Conservation (phyloP, 768 basidiomycete genomes). For the Mycena epipterygia region DNA sequence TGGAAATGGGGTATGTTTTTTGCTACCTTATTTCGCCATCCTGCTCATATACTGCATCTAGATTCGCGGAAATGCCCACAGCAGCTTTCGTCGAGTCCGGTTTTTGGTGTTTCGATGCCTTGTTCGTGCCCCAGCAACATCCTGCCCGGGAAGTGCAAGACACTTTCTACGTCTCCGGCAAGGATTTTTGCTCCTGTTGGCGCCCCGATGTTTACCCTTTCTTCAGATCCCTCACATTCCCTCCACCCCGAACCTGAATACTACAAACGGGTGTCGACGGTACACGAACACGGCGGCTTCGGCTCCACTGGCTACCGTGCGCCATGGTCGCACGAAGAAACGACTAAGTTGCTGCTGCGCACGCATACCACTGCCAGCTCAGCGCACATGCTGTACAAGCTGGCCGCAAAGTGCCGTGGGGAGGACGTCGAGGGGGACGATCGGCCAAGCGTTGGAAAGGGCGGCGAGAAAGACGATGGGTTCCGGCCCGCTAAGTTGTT, state of each 20-base stretch:
- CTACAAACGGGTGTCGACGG: conserved; percentile 85
- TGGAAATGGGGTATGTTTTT: conserved; percentile 94
- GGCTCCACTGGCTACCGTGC: conserved; percentile 98
- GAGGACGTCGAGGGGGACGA: conserved; percentile 61
- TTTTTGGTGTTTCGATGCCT: conserved; percentile 99
- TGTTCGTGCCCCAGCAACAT: conserved; percentile 99
- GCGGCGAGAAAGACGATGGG: conserved; percentile 67
- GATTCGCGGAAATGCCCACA: conserved; percentile 99
- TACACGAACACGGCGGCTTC: conserved; percentile 90
- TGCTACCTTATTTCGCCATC: neutral
- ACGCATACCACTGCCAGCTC: conserved; percentile 98
- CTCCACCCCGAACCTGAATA: conserved; percentile 85
- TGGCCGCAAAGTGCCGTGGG: conserved; percentile 87
- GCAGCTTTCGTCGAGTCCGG: conserved; percentile 95
- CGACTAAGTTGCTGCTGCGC: conserved; percentile 90
- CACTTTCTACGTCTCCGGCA: conserved; percentile 97
- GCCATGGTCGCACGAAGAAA: conserved; percentile 95
- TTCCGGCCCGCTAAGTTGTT: conserved; percentile 95
- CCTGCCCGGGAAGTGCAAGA: conserved; percentile 98
- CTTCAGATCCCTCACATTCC: conserved; percentile 81
- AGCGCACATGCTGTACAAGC: conserved; percentile 92
- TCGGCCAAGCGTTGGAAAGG: conserved; percentile 35
- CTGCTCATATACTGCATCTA: conserved; percentile 46
- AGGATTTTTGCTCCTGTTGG: conserved; percentile 8
- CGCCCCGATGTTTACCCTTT: neutral